Percentiles rank a stretch among this genome's conserved stretches.
These are phyloP conservation scores for Kodamaea laetipori DNA, from an alignment of 805 yeast genomes.

Conservation along the genomic window DNA sequence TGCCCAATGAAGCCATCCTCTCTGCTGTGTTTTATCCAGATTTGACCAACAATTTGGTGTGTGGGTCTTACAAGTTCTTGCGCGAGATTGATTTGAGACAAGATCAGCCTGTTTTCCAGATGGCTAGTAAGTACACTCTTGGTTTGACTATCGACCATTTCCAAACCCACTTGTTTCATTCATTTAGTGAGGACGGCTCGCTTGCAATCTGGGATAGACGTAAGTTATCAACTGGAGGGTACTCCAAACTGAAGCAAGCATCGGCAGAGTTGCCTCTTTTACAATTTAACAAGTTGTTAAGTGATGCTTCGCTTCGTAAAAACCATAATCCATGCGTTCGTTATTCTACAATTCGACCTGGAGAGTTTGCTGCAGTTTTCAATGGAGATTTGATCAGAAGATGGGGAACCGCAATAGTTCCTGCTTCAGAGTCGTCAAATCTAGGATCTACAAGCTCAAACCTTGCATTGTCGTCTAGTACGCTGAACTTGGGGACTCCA, in stretches of 20 bases:
- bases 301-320: constrained; percentile 57
- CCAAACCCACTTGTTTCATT: constrained; percentile 65
- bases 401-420: constrained; percentile 73
- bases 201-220: constrained; percentile 82
- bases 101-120: constrained; percentile 66
- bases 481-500: not conserved
- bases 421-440: constrained; percentile 23
- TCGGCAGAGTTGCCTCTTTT: constrained; percentile 57
- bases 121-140: constrained; percentile 72
- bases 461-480: not conserved
- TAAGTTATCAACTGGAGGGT: constrained; percentile 43
- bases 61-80: constrained; percentile 75
- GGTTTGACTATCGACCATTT: constrained; percentile 72
- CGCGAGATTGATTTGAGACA: constrained; percentile 76
- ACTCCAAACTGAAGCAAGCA: constrained; percentile 16
- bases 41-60: constrained; percentile 54
- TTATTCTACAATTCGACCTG: constrained; percentile 62
- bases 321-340: constrained; percentile 66
- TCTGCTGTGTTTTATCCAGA: constrained; percentile 69
- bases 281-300: constrained; percentile 60
- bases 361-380: constrained; percentile 79
- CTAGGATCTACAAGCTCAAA: not conserved
- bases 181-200: constrained; percentile 82
- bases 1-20: constrained; percentile 73
- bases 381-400: constrained; percentile 76